phyloP scores from a whole-genome alignment of 1,284 basidiomycete genomes.

The Phaffia rhodozyma region DNA sequence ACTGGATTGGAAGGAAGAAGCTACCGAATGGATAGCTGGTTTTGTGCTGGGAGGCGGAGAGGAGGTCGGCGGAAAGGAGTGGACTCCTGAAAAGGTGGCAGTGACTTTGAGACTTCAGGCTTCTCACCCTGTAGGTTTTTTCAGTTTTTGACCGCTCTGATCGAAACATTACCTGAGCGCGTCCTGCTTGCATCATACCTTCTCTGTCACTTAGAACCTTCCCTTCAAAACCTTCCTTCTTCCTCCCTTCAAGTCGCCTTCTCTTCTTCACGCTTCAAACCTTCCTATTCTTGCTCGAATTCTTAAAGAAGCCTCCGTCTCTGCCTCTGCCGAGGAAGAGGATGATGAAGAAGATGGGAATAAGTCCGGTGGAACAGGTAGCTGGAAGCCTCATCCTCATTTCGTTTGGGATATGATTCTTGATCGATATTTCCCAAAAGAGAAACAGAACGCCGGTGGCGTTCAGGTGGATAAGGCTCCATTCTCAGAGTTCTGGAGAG shows the following conservation, averaged over 20 bases:
- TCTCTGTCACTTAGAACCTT: slow-evolving; percentile 32
- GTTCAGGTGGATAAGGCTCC: slow-evolving; percentile 42
- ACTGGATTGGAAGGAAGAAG: slow-evolving; percentile 61
- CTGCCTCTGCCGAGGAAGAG: slow-evolving; percentile 23
- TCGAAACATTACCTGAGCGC: not conserved
- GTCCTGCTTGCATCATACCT: not conserved
- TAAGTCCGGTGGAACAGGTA: slow-evolving; percentile 34
- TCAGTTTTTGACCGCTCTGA: not conserved
- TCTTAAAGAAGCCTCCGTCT: slow-evolving; percentile 42
- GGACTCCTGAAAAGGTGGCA: slow-evolving; percentile 83
- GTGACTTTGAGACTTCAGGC: slow-evolving; percentile 59
- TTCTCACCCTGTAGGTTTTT: slow-evolving; percentile 38
- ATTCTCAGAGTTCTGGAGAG: slow-evolving; percentile 79
- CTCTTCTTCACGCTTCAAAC: slow-evolving; percentile 55
- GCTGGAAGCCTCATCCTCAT: slow-evolving; percentile 84
- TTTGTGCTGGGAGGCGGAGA: slow-evolving; percentile 38
- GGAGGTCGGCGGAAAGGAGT: slow-evolving; percentile 44
- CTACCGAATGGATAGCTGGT: slow-evolving; percentile 45
- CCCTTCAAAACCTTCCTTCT: slow-evolving; percentile 58
- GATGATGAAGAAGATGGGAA: slow-evolving; percentile 28
- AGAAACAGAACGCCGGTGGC: slow-evolving; percentile 19
- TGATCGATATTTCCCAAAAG: slow-evolving; percentile 53
- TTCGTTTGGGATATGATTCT: slow-evolving; percentile 83
- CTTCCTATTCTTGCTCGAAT: slow-evolving; percentile 61
- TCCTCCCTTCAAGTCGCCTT: slow-evolving; percentile 61